Conservation (phyloP, 441 rosid species). For the Geranium incanum region DNA sequence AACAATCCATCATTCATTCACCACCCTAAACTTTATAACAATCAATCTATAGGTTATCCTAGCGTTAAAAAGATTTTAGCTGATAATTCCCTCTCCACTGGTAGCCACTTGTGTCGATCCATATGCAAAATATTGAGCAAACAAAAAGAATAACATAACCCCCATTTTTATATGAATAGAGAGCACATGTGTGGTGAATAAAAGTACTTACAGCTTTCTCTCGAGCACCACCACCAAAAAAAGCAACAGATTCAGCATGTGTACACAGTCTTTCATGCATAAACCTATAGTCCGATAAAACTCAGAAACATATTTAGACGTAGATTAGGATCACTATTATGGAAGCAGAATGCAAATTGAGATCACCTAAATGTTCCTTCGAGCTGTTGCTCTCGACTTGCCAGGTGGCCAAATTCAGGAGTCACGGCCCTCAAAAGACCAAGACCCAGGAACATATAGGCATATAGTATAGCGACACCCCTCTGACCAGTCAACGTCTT, state of each 20-base stretch:
- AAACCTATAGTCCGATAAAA: constrained; percentile 49
- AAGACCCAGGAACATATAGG: constrained; percentile 92
- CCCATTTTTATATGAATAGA: constrained; percentile 12
- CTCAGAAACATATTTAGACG: constrained; percentile 17
- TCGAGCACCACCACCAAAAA: constrained; percentile 99
- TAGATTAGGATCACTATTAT: constrained; percentile 12
- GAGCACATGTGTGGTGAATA: constrained; percentile 5
- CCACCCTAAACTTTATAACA: not conserved
- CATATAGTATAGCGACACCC: constrained; percentile 91
- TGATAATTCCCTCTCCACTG: not conserved
- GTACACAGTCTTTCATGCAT: constrained; percentile 96
- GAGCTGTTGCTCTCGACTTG: constrained; percentile 79
- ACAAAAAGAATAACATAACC: constrained; percentile 4
- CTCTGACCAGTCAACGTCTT: constrained; percentile 91
- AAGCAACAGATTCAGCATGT: constrained; percentile 98
- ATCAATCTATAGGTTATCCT: not conserved
- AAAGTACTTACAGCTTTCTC: constrained; percentile 84
- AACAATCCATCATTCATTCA: not conserved
- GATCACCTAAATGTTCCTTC: constrained; percentile 95
- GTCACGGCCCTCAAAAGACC: constrained; percentile 88
- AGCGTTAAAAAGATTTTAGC: not conserved
- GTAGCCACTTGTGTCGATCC: not conserved
- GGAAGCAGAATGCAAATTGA: constrained; percentile 12
- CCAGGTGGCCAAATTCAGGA: constrained; percentile 94
- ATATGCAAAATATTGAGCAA: constrained; percentile 11